Percentiles rank a stretch among this genome's conserved stretches.
phyloP scores from a whole-genome alignment of 192 early-diverging fungal genomes.

The Podila epicladia region DNA sequence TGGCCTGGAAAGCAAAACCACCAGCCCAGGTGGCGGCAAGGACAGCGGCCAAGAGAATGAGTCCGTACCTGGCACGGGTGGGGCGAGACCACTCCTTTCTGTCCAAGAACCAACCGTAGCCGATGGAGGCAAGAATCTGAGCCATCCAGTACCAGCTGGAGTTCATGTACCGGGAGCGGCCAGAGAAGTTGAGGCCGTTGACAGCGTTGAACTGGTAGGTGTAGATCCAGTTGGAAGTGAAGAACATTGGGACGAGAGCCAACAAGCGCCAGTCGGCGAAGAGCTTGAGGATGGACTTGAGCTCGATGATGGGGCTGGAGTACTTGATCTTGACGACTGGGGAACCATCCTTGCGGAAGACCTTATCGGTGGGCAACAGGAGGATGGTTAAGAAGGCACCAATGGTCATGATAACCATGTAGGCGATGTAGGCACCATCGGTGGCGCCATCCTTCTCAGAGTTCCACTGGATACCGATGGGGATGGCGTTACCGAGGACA shows the following conservation, averaged over 20 bases:
- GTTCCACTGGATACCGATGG: conserved; percentile 77
- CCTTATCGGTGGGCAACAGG: conserved; percentile 66
- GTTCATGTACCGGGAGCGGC: conserved; percentile 76
- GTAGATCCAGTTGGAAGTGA: conserved; percentile 84
- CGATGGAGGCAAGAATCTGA: conserved; percentile 78
- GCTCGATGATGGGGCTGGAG: conserved; percentile 68
- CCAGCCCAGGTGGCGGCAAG: conserved; percentile 70
- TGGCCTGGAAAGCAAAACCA: conserved; percentile 61
- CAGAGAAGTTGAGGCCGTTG: conserved; percentile 70
- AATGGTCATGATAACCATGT: conserved; percentile 72
- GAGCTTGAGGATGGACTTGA: conserved; percentile 59
- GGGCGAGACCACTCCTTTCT: conserved; percentile 57
- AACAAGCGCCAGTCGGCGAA: conserved; percentile 76
- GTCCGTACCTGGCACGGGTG: conserved; percentile 71
- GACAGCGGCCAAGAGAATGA: conserved; percentile 54
- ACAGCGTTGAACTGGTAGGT: conserved; percentile 69
- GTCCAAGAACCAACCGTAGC: conserved; percentile 74
- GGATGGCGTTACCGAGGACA: conserved; percentile 79
- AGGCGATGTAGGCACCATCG: conserved; percentile 77
- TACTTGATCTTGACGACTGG: conserved; percentile 72
- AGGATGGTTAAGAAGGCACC: conserved; percentile 69
- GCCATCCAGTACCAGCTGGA: conserved; percentile 78
- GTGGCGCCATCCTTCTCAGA: conserved; percentile 55
- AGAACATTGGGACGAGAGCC: conserved; percentile 71
- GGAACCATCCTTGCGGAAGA: conserved; percentile 75